Evolutionary conservation across 2,329 filamentous ascomycete genomes (phyloP).

Genomic region (Alternaria sp.): DNA sequence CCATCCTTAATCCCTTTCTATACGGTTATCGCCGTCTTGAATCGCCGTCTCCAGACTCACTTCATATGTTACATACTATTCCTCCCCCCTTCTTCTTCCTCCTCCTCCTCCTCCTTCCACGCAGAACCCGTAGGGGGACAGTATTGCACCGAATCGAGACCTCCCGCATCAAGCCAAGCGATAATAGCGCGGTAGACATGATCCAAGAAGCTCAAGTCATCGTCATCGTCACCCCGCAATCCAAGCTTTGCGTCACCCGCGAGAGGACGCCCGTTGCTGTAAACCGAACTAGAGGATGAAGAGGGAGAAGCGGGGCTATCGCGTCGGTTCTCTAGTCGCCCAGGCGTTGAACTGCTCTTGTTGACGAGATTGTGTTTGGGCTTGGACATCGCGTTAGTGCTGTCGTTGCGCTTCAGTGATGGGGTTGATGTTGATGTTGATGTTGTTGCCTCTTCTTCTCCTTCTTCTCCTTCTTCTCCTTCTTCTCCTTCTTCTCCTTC

Average conservation of each 20-base stretch:
- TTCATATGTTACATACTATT: neutral
- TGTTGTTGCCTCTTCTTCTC: too few species aligned
- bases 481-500: neutral
- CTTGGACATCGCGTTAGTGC: too few species aligned
- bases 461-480: too few species aligned
- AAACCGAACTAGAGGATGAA: neutral
- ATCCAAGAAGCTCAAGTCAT: neutral
- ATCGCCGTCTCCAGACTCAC: too few species aligned
- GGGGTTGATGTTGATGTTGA: too few species aligned
- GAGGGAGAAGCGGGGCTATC: neutral
- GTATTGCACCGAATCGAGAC: neutral
- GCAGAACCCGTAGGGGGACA: neutral
- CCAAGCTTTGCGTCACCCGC: too few species aligned
- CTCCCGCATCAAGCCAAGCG: neutral
- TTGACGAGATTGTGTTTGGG: too few species aligned
- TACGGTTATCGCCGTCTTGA: too few species aligned
- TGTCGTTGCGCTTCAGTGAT: too few species aligned
- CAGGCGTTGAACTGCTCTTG: too few species aligned
- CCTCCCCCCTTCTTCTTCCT: neutral
- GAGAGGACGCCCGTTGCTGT: neutral
- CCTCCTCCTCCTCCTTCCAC: neutral
- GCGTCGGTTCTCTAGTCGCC: too few species aligned
- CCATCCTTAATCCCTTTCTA: too few species aligned
- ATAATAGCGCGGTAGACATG: neutral
- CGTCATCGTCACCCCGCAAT: neutral